These are phyloP conservation scores for Oropetium thomaeum DNA, from an alignment of 176 grass and related monocot genomes.

Conservation along the genomic window DNA sequence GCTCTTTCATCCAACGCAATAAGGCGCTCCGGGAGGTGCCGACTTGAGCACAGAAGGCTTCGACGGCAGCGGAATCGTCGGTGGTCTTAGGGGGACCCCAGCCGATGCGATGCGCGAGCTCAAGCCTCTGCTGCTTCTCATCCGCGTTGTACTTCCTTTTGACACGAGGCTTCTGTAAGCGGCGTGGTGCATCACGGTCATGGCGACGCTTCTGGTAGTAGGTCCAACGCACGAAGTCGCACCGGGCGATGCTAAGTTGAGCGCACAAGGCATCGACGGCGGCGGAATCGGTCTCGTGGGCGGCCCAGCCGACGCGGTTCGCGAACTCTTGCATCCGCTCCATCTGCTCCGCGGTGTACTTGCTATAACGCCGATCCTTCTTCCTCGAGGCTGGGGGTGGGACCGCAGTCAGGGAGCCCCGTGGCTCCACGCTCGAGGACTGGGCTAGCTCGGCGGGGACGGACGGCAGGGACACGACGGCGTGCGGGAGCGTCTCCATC, in stretches of 20 bases:
- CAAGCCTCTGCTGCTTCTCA: background rate
- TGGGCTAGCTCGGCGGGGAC: background rate
- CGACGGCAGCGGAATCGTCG: background rate
- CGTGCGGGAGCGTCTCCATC: no score
- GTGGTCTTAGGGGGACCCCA: background rate
- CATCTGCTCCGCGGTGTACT: background rate
- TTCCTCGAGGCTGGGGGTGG: background rate
- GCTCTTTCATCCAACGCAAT: background rate
- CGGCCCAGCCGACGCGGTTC: constrained; percentile 59
- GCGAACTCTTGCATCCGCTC: constrained; percentile 63
- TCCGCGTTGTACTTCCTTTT: background rate
- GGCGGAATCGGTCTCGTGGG: constrained; percentile 49
- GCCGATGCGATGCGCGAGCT: background rate
- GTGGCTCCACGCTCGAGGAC: background rate
- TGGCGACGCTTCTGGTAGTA: constrained; percentile 60
- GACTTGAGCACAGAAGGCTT: background rate
- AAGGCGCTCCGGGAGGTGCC: background rate
- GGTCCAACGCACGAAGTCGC: constrained; percentile 71
- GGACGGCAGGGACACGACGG: background rate
- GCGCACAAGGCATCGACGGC: constrained; percentile 60
- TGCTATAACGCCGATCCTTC: background rate
- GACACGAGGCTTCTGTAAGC: background rate
- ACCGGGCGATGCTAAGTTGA: constrained; percentile 50
- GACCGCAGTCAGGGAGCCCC: background rate
- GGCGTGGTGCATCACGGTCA: constrained; percentile 18